Base-by-base conservation (phyloP, 129 eudicot species). In the Mikania micrantha region DNA sequence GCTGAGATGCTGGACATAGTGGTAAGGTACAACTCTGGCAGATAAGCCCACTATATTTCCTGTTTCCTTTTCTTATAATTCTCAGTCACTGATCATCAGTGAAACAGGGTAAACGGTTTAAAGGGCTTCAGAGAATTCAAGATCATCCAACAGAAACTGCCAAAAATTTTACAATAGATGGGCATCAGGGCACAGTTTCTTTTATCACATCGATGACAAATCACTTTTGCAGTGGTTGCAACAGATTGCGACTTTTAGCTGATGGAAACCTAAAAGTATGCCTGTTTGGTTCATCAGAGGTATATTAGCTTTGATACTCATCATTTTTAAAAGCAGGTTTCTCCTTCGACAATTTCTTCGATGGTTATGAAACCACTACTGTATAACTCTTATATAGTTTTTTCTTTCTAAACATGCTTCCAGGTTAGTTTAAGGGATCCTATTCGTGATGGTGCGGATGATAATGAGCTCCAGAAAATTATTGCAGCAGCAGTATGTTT, bases 361-460 rank as follows among this genome's bases (percentile, higher is more conserved):
- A 39, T 29, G 15, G 52, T 27, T 38, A 38, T 64, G 28, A 63
- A 38, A 27, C 70, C 17, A 17, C 27, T 73, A n/a, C n/a, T 52
- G 45, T 19, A 25, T 54, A 50, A 24, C 36, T 64, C 21, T 52
- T 38, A 28, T 29, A 32, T 4, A 5, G 10, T 48, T 17, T 15
- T 31, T 15, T 15, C 21, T 15, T 31, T 65, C 2, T 60, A 4
- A 39, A 67, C 10, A 27, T 20, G 20, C 15, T 76, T 78, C 60
- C 82, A 92, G 98, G 95, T 94, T 63, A 94, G 99, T 81, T 84
- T 94, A 82, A 87, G 97, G 84, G 97, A 94, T 71, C 99, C 99
- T 24, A 78, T 94, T 58, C 99, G 97, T 48, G 17, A 40, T 58
- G 97, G 99, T 79, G 97, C 71, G 75, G 88, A 81, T 74, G 99